Evolutionary conservation across 2,329 filamentous ascomycete genomes (phyloP), one percentile per base, ranked within the genome.

Genomic region (Samsoniella hepiali): DNA sequence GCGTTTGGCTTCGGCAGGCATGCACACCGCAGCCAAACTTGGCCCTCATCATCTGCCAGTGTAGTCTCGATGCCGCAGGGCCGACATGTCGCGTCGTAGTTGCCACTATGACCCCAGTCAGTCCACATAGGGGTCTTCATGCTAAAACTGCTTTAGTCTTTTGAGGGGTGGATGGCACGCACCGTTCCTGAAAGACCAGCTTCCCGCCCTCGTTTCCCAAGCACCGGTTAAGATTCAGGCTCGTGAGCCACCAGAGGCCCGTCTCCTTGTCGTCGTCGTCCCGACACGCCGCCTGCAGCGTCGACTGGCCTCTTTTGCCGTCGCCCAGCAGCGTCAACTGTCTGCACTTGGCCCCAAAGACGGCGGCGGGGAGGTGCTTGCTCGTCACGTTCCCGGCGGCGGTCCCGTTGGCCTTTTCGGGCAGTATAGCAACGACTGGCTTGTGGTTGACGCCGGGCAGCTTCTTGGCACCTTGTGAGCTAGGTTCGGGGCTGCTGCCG

Each of bases 201-300:
- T 40, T 50, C 0, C 70, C 69, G 15, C 47, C 63, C 13, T 56
- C 34, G 55, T 67, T 70, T 10, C 58, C 69, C 22, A 71, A 22
- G 22, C 70, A 72, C 11, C 45, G 27, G 29, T 71, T 72, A 63
- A 72, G 44, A 47, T 72, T 70, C 53, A 72, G 29, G 40, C 55
- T 68, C 53, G 71, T 72, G n/a, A 64, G 53, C 69, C 68, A 72
- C 68, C 66, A 67, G 5, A 53, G 65, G 29, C 57, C 53, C 22
- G 22, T 22, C 11, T 42, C 36, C 10, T 13, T 42, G 4, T 31
- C 45, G 2, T 31, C 45, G 2, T 56, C 62, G 38, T 71, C 69
- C 7, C 59, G 53, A 44, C 71, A 72, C 34, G 61, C 47, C 5
- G 59, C 71, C 62, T 67, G 64, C 6, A 72, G 66, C 10, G 64